phyloP scores from a whole-genome alignment of 306 rosid genomes.

The Malus fusca region DNA sequence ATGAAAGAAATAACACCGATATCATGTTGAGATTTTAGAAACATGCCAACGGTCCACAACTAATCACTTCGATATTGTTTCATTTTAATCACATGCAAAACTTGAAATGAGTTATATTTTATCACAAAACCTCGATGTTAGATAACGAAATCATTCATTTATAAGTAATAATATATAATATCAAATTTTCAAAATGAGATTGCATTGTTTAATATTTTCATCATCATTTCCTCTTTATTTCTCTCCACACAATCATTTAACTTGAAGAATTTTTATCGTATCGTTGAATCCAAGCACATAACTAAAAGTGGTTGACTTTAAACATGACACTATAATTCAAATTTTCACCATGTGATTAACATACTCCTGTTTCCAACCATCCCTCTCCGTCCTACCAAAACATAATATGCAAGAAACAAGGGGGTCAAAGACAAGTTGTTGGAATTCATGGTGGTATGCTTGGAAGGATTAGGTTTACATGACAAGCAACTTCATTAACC shows the following conservation, averaged over 20 bases:
- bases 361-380: background rate
- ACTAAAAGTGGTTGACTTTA: background rate
- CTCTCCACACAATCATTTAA: too few relatives aligned
- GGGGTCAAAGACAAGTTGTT: background rate
- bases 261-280: too few relatives aligned
- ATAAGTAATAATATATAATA: too few relatives aligned
- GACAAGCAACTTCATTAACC: background rate
- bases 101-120: too few relatives aligned
- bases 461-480: background rate
- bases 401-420: background rate
- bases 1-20: background rate
- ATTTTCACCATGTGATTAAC: background rate
- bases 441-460: background rate
- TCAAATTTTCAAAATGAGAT: too few relatives aligned
- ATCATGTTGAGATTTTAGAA: too few relatives aligned
- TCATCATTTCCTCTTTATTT: too few relatives aligned
- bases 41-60: rapidly evolving
- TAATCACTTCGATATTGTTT: too few relatives aligned
- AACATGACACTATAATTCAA: background rate
- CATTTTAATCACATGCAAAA: rapidly evolving
- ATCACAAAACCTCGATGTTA: too few relatives aligned
- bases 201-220: too few relatives aligned
- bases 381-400: background rate
- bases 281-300: too few relatives aligned
- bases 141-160: too few relatives aligned